Percentiles rank a stretch among this genome's conserved stretches.
Evolutionary conservation across 768 basidiomycete genomes (phyloP).

Genomic region (Boletellus ananiceps): DNA sequence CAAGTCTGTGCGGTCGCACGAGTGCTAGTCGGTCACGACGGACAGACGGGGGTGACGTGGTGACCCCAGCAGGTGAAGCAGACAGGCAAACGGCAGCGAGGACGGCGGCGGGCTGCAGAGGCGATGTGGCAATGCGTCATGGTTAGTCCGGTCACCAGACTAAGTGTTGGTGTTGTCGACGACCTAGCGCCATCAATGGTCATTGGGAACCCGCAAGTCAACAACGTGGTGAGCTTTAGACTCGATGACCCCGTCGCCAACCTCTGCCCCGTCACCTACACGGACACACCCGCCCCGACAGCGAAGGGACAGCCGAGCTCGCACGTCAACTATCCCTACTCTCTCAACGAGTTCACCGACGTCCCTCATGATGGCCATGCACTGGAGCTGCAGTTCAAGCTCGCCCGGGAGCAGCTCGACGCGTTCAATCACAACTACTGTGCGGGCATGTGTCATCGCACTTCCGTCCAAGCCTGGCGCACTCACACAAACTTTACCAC

Average conservation of each 20-base stretch:
- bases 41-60: too few species aligned
- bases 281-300: slow-evolving; percentile 42
- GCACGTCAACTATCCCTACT: slow-evolving; percentile 60
- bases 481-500: slow-evolving; percentile 2
- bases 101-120: too few species aligned
- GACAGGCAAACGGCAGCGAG: too few species aligned
- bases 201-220: too few species aligned
- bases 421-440: slow-evolving; percentile 76
- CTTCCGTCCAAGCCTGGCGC: not conserved
- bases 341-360: slow-evolving; percentile 62
- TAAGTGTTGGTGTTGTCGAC: too few species aligned
- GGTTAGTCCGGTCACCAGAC: too few species aligned
- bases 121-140: too few species aligned
- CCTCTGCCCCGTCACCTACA: slow-evolving; percentile 75
- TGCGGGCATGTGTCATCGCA: slow-evolving; percentile 57
- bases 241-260: slow-evolving; percentile 77
- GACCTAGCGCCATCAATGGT: too few species aligned
- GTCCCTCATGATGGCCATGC: slow-evolving; percentile 35
- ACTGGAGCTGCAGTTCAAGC: slow-evolving; percentile 62
- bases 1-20: too few species aligned
- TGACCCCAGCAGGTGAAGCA: too few species aligned
- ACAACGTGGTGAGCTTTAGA: too few species aligned
- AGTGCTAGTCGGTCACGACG: too few species aligned
- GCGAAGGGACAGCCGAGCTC: slow-evolving; percentile 29
- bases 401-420: slow-evolving; percentile 69